Base-by-base conservation (phyloP, 164 flowering plant genomes). In the Nymphaea colorata region DNA sequence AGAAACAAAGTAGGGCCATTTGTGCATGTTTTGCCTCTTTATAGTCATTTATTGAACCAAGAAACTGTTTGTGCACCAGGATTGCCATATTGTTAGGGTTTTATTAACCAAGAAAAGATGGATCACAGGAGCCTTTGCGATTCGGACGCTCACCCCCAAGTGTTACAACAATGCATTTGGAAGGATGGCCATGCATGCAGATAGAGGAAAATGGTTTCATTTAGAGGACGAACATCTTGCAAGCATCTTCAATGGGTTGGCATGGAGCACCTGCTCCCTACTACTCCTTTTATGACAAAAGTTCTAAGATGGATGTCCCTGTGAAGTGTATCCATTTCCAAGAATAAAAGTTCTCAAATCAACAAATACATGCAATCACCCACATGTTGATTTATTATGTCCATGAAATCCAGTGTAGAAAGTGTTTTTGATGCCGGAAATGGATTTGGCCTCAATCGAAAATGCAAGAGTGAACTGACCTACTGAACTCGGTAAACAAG, bases 251-350 rank as follows among this genome's bases (percentile, higher is more conserved):
- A 68, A 71, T 85, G 76, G 83, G 82, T 67, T 90, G 93, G 93
- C 85, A 81, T 68, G 87, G 87, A 45, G 71, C 80, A 62, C 81
- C 85, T 43, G 89, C 66, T 85, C 65, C 80, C 86, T 4, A 77
- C 80, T 42, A 77, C 80, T 44, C 83, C 90, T 65, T 47, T 82
- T 67, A 79, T 86, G 44, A 88, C 86, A 80, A 86, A 80, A 84
- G 87, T 90, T 64, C 47, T 90, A 67, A 82, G 95, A 75, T 90
- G 71, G 94, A 90, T 75, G 87, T 90, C 64, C 97, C 95, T 4
- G 87, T 83, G 45, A 94, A 90, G n/a, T n/a, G n/a, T n/a, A n/a
- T n/a, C n/a, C n/a, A n/a, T n/a, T n/a, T n/a, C n/a, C n/a, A n/a
- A n/a, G n/a, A n/a, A n/a, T n/a, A n/a, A n/a, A n/a, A n/a, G n/a